A percentile compares a stretch with the other conserved stretches of the same genome.
phyloP scores from a whole-genome alignment of 129 eudicot genomes.

The Lactuca sativa region DNA sequence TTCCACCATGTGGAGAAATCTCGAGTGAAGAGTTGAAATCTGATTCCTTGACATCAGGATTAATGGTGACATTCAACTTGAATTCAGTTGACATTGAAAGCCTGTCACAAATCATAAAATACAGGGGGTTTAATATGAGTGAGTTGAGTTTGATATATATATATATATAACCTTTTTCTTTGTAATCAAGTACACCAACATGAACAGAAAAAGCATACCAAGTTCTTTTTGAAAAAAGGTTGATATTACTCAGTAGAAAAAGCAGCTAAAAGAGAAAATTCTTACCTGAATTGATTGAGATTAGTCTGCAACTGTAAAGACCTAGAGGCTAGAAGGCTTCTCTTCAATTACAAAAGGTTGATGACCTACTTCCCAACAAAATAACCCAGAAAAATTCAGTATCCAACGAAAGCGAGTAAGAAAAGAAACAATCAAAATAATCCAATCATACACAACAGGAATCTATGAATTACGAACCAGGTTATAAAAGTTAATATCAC shows the following conservation, averaged over 20 bases:
- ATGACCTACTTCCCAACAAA: conserved; percentile 4
- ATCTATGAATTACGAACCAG: neutral
- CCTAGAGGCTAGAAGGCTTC: conserved; percentile 2
- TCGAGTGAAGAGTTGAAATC: conserved; percentile 40
- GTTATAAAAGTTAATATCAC: neutral
- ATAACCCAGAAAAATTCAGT: neutral
- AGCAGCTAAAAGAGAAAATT: conserved; percentile 3
- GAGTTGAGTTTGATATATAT: too few species aligned
- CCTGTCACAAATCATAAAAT: conserved; percentile 7
- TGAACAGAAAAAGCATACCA: neutral
- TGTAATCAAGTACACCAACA: conserved; percentile 11
- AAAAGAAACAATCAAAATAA: neutral
- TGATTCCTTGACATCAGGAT: conserved; percentile 44
- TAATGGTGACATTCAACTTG: conserved; percentile 46
- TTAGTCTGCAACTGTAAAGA: conserved; percentile 2
- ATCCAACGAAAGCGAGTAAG: neutral
- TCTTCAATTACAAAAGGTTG: neutral
- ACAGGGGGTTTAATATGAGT: too few species aligned
- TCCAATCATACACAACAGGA: conserved; percentile 4
- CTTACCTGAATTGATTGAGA: conserved; percentile 1
- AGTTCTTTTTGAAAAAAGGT: too few species aligned
- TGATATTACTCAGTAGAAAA: neutral
- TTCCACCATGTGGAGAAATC: conserved; percentile 36
- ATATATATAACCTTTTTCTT: too few species aligned
- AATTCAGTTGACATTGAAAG: conserved; percentile 41